Evolutionary conservation across 805 yeast genomes (phyloP), one percentile per base, ranked within the genome.

Genomic region (Yarrowia keelungensis): DNA sequence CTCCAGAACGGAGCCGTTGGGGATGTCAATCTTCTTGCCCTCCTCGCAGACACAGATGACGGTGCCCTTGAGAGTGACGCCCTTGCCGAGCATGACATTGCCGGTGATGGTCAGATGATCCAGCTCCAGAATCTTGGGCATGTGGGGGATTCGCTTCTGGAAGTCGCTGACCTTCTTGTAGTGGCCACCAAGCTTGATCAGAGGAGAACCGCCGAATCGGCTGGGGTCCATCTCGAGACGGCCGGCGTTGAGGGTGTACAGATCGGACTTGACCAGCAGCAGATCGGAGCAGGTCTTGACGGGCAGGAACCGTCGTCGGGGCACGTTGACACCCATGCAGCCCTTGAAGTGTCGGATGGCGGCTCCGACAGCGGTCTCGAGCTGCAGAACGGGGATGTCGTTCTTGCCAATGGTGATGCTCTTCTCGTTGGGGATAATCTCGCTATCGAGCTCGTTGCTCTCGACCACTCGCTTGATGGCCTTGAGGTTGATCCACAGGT

Each of bases 351-450:
- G 94, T 81, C 97, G 90, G 78, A 95, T 95, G 59, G 98, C 98
- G 47, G 99, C 98, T 84, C 99, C 99, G 74, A 92, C 97, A 38
- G 99, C 99, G 64, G 99, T 95, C 84, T 95, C 99, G 77, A 95
- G 87, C 83, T 94, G 99, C 76, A 94, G 82, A 65, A 94, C 98
- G 76, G 89, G 88, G 74, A 89, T 84, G 73, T 93, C 97, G 66
- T 83, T 81, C 73, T 86, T 86, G 70, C 97, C 97, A 74, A 85
- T 85, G 67, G 87, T 84, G 77, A 95, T 88, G 65, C 95, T 83
- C 83, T 95, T 95, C 74, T 84, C 86, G 82, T 95, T 95, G 78
- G 99, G 98, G 81, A 95, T 95, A 79, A 95, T 95, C 82, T 95
- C 99, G 82, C 91, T 86, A 77, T 89, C 86, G 75, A 95, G 86